These are phyloP conservation scores for Geotrichum cucujoidarum DNA, from an alignment of 1,139 yeast genomes.

Conservation along the genomic window DNA sequence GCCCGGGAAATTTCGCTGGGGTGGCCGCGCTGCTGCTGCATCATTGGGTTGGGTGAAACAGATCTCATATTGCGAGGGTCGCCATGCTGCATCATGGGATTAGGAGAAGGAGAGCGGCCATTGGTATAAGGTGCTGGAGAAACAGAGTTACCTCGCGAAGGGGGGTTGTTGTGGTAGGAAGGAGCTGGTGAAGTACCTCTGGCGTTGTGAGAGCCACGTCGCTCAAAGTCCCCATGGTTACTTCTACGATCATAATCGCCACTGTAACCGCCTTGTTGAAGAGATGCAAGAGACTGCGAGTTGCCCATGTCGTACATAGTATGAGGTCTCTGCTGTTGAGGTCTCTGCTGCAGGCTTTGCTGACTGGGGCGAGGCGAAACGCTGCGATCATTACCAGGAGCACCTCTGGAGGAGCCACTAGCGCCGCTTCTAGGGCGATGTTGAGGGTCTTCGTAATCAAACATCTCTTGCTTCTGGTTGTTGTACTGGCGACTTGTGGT, in stretches of 20 bases:
- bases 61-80: slow-evolving; percentile 18
- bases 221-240: slow-evolving; percentile 5
- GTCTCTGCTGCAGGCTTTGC: slow-evolving; percentile 2
- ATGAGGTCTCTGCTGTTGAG: slow-evolving; percentile 13
- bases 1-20: slow-evolving; percentile 4
- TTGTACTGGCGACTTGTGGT: slow-evolving; percentile 30
- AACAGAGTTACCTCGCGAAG: slow-evolving; percentile 2
- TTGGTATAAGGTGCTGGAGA: slow-evolving; percentile 18
- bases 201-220: slow-evolving; percentile 7
- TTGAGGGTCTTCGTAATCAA: slow-evolving; percentile 19
- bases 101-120: slow-evolving; percentile 19
- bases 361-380: slow-evolving; percentile 12
- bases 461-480: slow-evolving; percentile 32
- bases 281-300: slow-evolving; percentile 5
- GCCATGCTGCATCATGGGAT: slow-evolving; percentile 13
- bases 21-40: slow-evolving; percentile 3
- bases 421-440: slow-evolving; percentile 8
- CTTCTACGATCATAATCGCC: no score
- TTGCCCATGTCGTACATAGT: slow-evolving; percentile 17
- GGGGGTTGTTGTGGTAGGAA: background rate
- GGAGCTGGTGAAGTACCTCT: slow-evolving; percentile 12
- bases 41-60: slow-evolving; percentile 25
- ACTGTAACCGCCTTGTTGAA: slow-evolving; percentile 1
- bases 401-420: slow-evolving; percentile 12
- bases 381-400: background rate